Evolutionary conservation across 176 grass and related monocot species (phyloP).

Genomic region (Aegilops tauschii): DNA sequence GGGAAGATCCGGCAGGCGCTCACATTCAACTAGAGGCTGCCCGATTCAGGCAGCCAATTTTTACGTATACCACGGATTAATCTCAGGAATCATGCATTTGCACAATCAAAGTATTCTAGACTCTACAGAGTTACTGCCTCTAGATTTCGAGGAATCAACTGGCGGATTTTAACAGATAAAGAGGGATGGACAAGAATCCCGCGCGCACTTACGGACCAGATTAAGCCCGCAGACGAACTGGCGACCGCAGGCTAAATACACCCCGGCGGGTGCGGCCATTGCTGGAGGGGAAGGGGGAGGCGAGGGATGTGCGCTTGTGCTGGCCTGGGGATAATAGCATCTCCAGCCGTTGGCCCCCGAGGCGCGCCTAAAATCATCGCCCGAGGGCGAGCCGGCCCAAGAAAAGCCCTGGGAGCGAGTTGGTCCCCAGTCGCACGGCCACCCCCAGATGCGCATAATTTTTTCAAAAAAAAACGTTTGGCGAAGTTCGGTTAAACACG

Average conservation of each 20-base stretch:
- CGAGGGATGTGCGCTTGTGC: too few species aligned
- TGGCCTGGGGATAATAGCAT: too few species aligned
- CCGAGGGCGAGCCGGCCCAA: too few species aligned
- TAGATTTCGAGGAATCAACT: not conserved
- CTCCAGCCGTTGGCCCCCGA: too few species aligned
- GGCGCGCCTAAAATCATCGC: too few species aligned
- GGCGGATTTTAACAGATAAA: not conserved
- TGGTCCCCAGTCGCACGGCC: too few species aligned
- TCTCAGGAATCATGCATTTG: not conserved
- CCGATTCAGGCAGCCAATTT: not conserved
- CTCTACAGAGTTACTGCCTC: not conserved
- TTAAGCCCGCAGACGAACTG: not conserved
- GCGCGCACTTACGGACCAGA: not conserved
- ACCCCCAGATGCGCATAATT: too few species aligned
- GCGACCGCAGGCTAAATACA: not conserved
- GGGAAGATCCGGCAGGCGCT: not conserved
- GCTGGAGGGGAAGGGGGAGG: not conserved
- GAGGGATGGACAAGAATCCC: not conserved
- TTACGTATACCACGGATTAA: not conserved
- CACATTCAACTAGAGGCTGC: not conserved
- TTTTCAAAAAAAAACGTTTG: too few species aligned
- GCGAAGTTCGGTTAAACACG: too few species aligned
- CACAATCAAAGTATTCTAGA: not conserved
- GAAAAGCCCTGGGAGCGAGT: too few species aligned
- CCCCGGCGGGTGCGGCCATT: not conserved